Conservation (phyloP, 495 filamentous ascomycete species). For the Corynascus novoguineensis region DNA sequence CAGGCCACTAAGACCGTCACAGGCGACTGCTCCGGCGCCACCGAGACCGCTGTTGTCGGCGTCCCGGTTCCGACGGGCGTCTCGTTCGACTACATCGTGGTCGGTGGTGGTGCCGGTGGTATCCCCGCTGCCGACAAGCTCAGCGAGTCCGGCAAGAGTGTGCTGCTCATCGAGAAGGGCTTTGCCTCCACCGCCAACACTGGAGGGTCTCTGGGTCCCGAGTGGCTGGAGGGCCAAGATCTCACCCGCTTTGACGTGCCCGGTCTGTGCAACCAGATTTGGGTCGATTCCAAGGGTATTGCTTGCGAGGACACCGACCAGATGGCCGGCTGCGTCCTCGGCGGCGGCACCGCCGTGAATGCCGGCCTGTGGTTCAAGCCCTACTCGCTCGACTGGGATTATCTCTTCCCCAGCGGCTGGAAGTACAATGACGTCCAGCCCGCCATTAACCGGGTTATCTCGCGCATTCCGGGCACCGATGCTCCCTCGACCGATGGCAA, state of each 20-base stretch:
- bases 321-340: conserved; percentile 73
- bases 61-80: conserved; percentile 43
- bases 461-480: conserved; percentile 64
- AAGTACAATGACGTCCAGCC: conserved; percentile 56
- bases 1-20: conserved; percentile 39
- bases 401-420: conserved; percentile 70
- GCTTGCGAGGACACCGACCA: conserved; percentile 64
- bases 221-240: conserved; percentile 59
- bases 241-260: conserved; percentile 77
- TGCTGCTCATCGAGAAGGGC: conserved; percentile 63
- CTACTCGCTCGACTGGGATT: conserved; percentile 59
- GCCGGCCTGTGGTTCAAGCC: conserved; percentile 52
- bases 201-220: conserved; percentile 53
- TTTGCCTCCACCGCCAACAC: conserved; percentile 54
- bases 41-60: conserved; percentile 18
- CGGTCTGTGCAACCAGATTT: conserved; percentile 68
- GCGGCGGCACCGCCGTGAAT: conserved; percentile 73
- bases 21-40: conserved; percentile 31
- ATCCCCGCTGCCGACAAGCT: conserved; percentile 61
- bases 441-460: conserved; percentile 57
- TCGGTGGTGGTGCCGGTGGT: conserved; percentile 61
- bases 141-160: conserved; percentile 56
- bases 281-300: conserved; percentile 56
- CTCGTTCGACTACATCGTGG: conserved; percentile 62
- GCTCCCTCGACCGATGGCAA: conserved; percentile 62